These are phyloP conservation scores for Venturia nashicola DNA, from an alignment of 2,329 filamentous ascomycete species.

Conservation along the genomic window DNA sequence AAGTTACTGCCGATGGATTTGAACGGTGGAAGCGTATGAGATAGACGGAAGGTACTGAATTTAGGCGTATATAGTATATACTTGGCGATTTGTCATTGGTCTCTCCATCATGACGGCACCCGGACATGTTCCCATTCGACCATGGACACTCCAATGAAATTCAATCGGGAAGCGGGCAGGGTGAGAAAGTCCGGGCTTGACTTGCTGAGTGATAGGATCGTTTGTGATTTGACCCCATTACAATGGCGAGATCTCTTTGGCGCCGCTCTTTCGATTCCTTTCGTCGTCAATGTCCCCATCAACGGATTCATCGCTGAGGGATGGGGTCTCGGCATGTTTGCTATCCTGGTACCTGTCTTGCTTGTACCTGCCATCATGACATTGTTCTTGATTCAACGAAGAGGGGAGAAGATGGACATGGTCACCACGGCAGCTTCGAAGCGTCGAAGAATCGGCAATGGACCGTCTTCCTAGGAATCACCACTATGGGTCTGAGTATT, in stretches of 20 bases:
- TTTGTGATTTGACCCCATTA: conserved; percentile 18
- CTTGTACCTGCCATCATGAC: conserved; percentile 18
- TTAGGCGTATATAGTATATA: no score
- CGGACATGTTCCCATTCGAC: not conserved
- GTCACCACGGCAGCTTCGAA: conserved; percentile 13
- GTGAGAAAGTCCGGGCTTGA: conserved; percentile 20
- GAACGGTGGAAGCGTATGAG: no score
- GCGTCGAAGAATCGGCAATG: not conserved
- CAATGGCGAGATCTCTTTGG: conserved; percentile 20
- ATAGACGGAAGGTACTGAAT: no score
- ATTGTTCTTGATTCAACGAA: conserved; percentile 16
- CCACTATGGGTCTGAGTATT: no score
- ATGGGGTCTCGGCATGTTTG: conserved; percentile 18
- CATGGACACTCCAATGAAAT: not conserved
- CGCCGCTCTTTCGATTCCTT: conserved; percentile 17
- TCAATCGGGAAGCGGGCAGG: not conserved
- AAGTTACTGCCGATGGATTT: no score
- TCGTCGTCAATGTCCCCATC: conserved; percentile 29
- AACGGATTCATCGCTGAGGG: conserved; percentile 31
- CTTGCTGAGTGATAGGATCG: conserved; percentile 18
- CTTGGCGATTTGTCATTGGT: no score
- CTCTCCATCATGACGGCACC: not conserved
- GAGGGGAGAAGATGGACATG: conserved; percentile 14
- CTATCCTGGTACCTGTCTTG: conserved; percentile 16
- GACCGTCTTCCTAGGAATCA: no score